These are phyloP conservation scores for Begonia loranthoides DNA, from an alignment of 306 rosid species.

Conservation along the genomic window DNA sequence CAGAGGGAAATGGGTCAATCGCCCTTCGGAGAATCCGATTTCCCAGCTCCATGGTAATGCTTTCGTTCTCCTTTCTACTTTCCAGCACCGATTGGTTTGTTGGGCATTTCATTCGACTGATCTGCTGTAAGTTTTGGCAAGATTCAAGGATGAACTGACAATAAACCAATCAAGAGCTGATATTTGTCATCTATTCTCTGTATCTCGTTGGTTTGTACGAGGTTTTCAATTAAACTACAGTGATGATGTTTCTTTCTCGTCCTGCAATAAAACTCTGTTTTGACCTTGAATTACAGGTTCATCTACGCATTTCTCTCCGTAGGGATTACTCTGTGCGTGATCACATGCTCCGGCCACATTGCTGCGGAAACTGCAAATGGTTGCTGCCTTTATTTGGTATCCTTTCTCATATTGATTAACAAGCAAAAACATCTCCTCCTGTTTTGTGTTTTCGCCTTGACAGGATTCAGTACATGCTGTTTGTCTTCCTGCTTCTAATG, in stretches of 20 bases:
- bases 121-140: no score
- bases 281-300: slow-evolving; percentile 77
- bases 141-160: no score
- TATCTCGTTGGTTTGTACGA: no score
- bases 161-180: no score
- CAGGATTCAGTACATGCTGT: slow-evolving; percentile 44
- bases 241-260: no score
- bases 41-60: slow-evolving; percentile 46
- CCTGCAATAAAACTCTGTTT: no score
- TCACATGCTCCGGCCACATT: slow-evolving; percentile 67
- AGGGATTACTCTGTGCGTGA: slow-evolving; percentile 44
- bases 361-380: slow-evolving; percentile 74
- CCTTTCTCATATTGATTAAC: slow-evolving; percentile 30
- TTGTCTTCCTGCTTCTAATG: slow-evolving; percentile 44
- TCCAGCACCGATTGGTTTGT: background rate
- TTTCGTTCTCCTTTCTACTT: background rate
- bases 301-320: slow-evolving; percentile 56
- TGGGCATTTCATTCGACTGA: background rate
- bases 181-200: no score
- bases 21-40: slow-evolving; percentile 39
- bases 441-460: slow-evolving; percentile 10
- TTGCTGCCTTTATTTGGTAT: slow-evolving; percentile 76
- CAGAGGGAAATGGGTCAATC: slow-evolving; percentile 36
- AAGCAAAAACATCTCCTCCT: no score
- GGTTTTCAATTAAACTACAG: no score